Evolutionary conservation across 176 grass and related monocot species (phyloP).

Genomic region (Cocos nucifera): DNA sequence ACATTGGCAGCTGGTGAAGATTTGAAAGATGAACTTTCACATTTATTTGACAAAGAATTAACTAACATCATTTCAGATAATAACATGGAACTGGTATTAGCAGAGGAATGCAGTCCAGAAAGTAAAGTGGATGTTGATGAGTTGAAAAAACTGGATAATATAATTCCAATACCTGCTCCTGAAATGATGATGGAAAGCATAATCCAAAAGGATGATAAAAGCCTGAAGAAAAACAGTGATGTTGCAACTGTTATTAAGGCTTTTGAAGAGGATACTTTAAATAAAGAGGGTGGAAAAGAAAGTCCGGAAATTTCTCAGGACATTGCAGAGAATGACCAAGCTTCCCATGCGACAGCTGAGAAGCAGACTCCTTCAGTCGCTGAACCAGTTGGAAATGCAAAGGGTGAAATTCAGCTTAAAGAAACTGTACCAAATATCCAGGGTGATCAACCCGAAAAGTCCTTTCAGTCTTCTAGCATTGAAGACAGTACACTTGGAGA

Average conservation of each 20-base stretch:
- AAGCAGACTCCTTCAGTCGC: conserved; percentile 5
- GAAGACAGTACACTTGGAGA: too few relatives aligned
- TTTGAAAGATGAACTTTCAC: conserved; percentile 19
- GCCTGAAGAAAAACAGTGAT: conserved; percentile 19
- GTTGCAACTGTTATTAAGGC: conserved; percentile 15
- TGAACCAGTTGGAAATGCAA: conserved; percentile 18
- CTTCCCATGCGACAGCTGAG: conserved; percentile 12
- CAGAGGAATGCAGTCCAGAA: conserved; percentile 8
- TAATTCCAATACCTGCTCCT: conserved; percentile 16
- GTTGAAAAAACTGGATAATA: not conserved
- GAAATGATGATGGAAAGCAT: conserved; percentile 12
- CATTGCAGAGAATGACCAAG: conserved; percentile 13
- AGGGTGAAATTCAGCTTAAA: conserved; percentile 17
- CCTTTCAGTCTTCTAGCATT: too few relatives aligned
- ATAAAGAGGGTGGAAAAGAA: conserved; percentile 13
- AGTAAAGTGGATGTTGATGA: conserved; percentile 23
- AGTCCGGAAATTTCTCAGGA: conserved; percentile 8
- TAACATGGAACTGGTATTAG: conserved; percentile 16
- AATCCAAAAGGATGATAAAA: conserved; percentile 22
- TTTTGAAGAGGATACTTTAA: conserved; percentile 25
- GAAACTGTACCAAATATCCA: not conserved
- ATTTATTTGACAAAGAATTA: not conserved
- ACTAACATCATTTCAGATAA: too few relatives aligned
- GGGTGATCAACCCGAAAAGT: too few relatives aligned
- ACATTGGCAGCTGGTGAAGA: conserved; percentile 20